Evolutionary conservation across 129 eudicot genomes (phyloP).

Genomic region (Tagetes patula): DNA sequence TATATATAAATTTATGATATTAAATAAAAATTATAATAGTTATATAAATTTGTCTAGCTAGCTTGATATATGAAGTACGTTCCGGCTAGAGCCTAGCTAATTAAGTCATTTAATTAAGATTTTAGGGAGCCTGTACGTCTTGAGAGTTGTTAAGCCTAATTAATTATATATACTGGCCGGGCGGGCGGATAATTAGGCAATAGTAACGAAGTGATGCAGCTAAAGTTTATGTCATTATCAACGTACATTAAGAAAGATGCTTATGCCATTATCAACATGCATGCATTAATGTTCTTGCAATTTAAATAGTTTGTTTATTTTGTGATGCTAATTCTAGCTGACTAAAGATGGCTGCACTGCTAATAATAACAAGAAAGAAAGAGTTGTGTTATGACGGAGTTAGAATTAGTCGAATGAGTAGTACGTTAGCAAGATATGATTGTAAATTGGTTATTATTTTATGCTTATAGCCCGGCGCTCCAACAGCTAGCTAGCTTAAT

Average conservation of each 20-base stretch:
- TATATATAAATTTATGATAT: no score
- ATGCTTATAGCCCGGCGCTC: conserved; percentile 26
- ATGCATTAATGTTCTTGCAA: no score
- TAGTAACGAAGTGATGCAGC: conserved; percentile 70
- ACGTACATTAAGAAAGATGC: conserved; percentile 33
- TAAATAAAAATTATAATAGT: no score
- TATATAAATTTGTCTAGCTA: no score
- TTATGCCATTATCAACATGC: no score
- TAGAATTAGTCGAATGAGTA: conserved; percentile 15
- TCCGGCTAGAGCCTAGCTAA: no score
- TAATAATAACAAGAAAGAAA: conserved; percentile 32
- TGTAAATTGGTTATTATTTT: conserved; percentile 17
- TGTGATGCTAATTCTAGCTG: neutral
- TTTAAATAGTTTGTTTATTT: no score
- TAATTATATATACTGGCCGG: no score
- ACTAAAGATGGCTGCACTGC: conserved; percentile 53
- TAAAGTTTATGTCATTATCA: conserved; percentile 55
- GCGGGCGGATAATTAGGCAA: conserved; percentile 58
- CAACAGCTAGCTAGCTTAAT: conserved; percentile 45
- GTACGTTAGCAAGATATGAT: conserved; percentile 17
- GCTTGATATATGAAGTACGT: no score
- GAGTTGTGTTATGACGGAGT: conserved; percentile 26
- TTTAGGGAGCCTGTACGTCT: no score
- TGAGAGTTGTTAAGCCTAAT: no score
- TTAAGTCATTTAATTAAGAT: no score